Evolutionary conservation across 257 asterid species (phyloP), one percentile per base, ranked within the genome.

Genomic region (Oldenlandia corymbosa): DNA sequence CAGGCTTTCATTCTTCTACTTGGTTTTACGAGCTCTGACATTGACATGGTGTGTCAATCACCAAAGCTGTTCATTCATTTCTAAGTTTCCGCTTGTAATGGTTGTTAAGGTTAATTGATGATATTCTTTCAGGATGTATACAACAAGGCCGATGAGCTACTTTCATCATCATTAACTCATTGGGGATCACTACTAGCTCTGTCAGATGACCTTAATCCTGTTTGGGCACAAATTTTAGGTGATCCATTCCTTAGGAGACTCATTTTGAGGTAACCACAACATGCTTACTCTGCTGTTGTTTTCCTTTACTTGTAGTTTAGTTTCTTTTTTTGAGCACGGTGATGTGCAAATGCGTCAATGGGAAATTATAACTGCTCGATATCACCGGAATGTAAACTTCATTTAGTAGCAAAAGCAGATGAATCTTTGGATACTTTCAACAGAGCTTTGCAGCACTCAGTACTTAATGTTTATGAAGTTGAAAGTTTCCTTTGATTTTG

Each of bases 241-340:
- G 97, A 90, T 73, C 87, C 96, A 66, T 87, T 93, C 88, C 79
- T 93, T 76, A 84, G 91, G 76, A 82, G 97, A 64, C 87, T 93
- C 63, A 82, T 93, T 72, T 63, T 90, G 55, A 93, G 99, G 99
- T 87, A 78, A 14, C 13, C 28, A 45, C 27, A 16, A 17, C 20
- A 67, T 23, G 43, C 48, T 23, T 58, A 11, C 50, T 73, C 26
- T 58, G 54, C 46, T 57, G 20, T 52, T 30, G 24, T 10, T 31
- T 9, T 12, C 24, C 11, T 57, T 56, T 37, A 10, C 54, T n/a
- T n/a, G n/a, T n/a, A n/a, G n/a, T n/a, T n/a, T n/a, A n/a, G 27
- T 55, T 31, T 9, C 34, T 30, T 55, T 24, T 55, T 8, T 7
- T 31, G n/a, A 31, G 7, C 26, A 28, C 34, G n/a, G 18, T 17